Evolutionary conservation across 2,329 filamentous ascomycete species (phyloP), one percentile per base, ranked within the genome.

Genomic region (Trichoderma koningii): DNA sequence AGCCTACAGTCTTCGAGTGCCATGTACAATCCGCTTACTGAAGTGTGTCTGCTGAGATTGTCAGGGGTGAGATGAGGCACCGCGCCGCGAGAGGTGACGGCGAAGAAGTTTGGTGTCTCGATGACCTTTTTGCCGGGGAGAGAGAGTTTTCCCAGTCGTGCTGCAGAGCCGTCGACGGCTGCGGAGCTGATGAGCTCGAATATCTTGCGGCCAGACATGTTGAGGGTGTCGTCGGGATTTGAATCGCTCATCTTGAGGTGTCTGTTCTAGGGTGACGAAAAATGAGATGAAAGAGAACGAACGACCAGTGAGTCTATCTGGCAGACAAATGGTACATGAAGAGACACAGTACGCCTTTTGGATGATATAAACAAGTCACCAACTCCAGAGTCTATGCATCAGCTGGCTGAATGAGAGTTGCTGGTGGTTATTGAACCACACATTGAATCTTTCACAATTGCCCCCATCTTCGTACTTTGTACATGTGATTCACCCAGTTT

Each of bases 41-140:
- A 75, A 1, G 88, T 87, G 71, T 89, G 82, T 63, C 86, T 88
- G 47, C 78, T 76, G 69, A 95, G 81, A 67, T 90, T 90, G 80
- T 99, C 95, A 45, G 93, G 93, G 3, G 93, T 91, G 69, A 99
- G 79, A 78, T 99, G 95, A 59, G 95, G 93, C 42, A 98, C 81
- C 1, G 86, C 86, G 23, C 95, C 95, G 72, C 95, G 86, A 41
- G 95, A 97, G 3, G 91, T 90, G 69, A 90, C 82, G 57, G 87
- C 89, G 66, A 97, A 80, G 76, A 90, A 96, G 74, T 90, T 89
- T 50, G 95, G 95, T 34, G 95, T 99, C 21, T 90, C 80, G 68
- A 97, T 82, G n/a, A 83, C 77, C 67, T 82, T 85, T 66, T 90
- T 83, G 48, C 77, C 87, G 71, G 76, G 81, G 6, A 95, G 75